A percentile compares a stretch with the other conserved stretches of the same genome.
Conservation (phyloP, 441 rosid genomes). For the Adansonia rubrostipa region DNA sequence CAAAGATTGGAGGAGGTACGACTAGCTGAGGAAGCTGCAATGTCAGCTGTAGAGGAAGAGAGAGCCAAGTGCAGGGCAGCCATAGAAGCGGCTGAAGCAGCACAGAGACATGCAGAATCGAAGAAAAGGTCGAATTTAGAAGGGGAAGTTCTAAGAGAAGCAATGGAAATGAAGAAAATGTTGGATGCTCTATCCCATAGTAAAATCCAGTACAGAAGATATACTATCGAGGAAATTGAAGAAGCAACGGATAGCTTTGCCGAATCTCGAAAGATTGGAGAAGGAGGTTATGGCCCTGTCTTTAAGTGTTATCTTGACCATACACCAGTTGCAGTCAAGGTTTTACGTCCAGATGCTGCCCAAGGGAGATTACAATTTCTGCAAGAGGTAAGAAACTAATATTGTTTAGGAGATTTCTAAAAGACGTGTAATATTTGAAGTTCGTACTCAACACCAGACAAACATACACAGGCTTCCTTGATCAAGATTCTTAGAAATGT, state of each 20-base stretch:
- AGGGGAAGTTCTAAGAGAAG: conserved; percentile 44
- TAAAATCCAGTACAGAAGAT: conserved; percentile 51
- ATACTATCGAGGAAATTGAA: conserved; percentile 60
- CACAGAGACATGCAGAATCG: conserved; percentile 48
- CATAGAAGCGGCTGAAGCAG: conserved; percentile 53
- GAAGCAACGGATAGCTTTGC: conserved; percentile 54
- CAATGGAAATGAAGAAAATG: conserved; percentile 32
- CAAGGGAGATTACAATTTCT: conserved; percentile 73
- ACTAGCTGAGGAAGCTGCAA: conserved; percentile 51
- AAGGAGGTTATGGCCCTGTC: conserved; percentile 79
- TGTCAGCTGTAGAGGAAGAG: conserved; percentile 51
- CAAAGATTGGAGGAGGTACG: conserved; percentile 47
- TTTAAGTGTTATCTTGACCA: conserved; percentile 63
- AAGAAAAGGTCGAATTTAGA: conserved; percentile 50
- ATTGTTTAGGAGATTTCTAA: not conserved
- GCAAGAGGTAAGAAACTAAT: conserved; percentile 49
- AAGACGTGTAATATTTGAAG: not conserved
- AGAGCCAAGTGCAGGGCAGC: conserved; percentile 53
- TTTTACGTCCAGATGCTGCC: conserved; percentile 66
- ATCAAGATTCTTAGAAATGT: not conserved
- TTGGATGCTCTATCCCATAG: conserved; percentile 26
- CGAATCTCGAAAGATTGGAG: conserved; percentile 53
- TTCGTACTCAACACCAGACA: not conserved
- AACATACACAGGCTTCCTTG: too few species aligned
- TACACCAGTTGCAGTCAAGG: conserved; percentile 66